Conservation (phyloP, 805 yeast species). For the Kuraishia cidri region DNA sequence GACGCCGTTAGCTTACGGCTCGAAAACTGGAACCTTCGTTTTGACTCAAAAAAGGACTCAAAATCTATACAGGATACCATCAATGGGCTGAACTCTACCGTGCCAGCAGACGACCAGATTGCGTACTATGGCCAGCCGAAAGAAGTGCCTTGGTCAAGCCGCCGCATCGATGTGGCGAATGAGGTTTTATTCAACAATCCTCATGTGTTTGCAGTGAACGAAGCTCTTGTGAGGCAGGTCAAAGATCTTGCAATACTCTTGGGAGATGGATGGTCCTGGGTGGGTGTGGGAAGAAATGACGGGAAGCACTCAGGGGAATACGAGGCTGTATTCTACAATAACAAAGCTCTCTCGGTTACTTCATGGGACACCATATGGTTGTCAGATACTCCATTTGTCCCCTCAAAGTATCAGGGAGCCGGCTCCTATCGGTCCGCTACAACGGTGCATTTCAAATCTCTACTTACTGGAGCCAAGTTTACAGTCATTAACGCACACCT, state of each 20-base stretch:
- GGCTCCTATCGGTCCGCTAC: conserved; percentile 30
- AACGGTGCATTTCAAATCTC: conserved; percentile 15
- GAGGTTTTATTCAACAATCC: conserved; percentile 22
- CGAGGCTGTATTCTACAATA: conserved; percentile 35
- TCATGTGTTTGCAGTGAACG: conserved; percentile 34
- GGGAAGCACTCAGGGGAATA: conserved; percentile 41
- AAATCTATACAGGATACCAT: conserved; percentile 13
- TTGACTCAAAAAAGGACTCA: conserved; percentile 13
- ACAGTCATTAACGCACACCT: conserved; percentile 38
- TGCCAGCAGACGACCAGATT: conserved; percentile 14
- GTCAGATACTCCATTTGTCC: conserved; percentile 42
- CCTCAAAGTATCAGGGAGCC: conserved; percentile 33
- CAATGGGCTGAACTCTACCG: conserved; percentile 6
- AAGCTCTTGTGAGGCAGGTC: conserved; percentile 36
- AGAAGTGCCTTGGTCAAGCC: conserved; percentile 24
- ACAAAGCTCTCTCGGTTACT: conserved; percentile 25
- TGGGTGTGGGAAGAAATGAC: conserved; percentile 45
- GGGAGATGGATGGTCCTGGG: conserved; percentile 23
- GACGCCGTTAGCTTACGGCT: conserved; percentile 8
- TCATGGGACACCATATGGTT: conserved; percentile 41
- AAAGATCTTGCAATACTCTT: conserved; percentile 27
- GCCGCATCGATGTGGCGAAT: conserved; percentile 24
- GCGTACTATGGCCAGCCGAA: conserved; percentile 14
- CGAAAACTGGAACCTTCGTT: conserved; percentile 20
- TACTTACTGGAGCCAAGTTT: conserved; percentile 21